phyloP scores from a whole-genome alignment of 306 rosid genomes.

The Vicia sativa region DNA sequence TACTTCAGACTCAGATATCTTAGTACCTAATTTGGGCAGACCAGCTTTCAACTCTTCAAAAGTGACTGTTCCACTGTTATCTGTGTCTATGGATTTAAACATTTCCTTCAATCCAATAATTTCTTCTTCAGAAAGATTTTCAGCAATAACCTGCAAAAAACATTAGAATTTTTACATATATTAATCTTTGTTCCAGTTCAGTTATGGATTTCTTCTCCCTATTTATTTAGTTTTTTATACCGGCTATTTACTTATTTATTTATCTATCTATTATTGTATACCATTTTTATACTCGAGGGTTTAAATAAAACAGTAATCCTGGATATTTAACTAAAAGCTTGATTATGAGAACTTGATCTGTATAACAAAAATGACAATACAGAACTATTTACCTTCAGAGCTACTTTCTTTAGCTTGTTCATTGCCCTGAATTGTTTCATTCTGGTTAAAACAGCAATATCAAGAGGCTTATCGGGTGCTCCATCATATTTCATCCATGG shows the following conservation, averaged over 20 bases:
- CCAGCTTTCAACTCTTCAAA: conserved; percentile 90
- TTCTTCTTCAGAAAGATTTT: conserved; percentile 93
- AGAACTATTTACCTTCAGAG: conserved; percentile 66
- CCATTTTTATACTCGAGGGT: conserved; percentile 4
- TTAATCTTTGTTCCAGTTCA: conserved; percentile 26
- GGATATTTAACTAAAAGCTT: conserved; percentile 4
- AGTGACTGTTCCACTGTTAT: conserved; percentile 90
- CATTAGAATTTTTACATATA: conserved; percentile 14
- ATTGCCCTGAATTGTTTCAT: conserved; percentile 97
- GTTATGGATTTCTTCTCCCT: conserved; percentile 9
- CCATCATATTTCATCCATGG: conserved; percentile 98
- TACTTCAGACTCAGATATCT: conserved; percentile 90
- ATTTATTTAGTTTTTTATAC: neutral
- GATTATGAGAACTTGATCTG: conserved; percentile 8
- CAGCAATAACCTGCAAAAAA: conserved; percentile 77
- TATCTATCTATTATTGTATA: neutral
- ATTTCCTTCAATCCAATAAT: conserved; percentile 91
- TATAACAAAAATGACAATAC: conserved; percentile 14
- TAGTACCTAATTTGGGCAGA: conserved; percentile 84
- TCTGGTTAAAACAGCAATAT: conserved; percentile 86
- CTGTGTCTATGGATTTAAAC: conserved; percentile 94
- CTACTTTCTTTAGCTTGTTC: conserved; percentile 98
- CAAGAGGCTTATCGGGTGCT: conserved; percentile 94
- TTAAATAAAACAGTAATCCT: conserved; percentile 6
- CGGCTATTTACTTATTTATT: neutral